These are phyloP conservation scores for Mucor ambiguus DNA, from an alignment of 371 early-diverging fungal species.

Conservation along the genomic window DNA sequence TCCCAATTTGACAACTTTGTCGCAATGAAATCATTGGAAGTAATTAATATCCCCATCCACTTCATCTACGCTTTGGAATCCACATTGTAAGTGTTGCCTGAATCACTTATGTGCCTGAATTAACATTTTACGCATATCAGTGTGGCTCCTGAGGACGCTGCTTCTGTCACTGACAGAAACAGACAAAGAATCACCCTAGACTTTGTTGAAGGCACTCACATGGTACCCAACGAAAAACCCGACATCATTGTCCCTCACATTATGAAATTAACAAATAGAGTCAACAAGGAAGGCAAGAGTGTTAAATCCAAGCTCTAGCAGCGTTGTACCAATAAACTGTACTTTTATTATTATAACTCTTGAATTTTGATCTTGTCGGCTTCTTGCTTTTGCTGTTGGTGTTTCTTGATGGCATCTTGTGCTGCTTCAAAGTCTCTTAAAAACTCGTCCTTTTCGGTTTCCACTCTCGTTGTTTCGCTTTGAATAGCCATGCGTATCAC, in stretches of 20 bases:
- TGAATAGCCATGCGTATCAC: background rate
- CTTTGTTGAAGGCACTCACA: slow-evolving; percentile 37
- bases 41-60: slow-evolving; percentile 20
- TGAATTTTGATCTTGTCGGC: slow-evolving; percentile 14
- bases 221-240: slow-evolving; percentile 38
- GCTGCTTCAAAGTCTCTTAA: slow-evolving; percentile 18
- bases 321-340: background rate
- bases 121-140: background rate
- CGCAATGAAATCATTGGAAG: slow-evolving; percentile 7
- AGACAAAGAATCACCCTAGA: slow-evolving; percentile 14
- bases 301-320: slow-evolving; percentile 13
- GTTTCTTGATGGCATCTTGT: slow-evolving; percentile 18
- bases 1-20: slow-evolving; percentile 13
- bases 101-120: background rate
- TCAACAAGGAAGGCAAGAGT: background rate
- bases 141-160: slow-evolving; percentile 8
- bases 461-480: background rate
- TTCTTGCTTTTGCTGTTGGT: slow-evolving; percentile 9
- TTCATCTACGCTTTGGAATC: slow-evolving; percentile 24
- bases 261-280: slow-evolving; percentile 14
- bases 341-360: slow-evolving; percentile 7
- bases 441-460: slow-evolving; percentile 19
- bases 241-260: slow-evolving; percentile 30
- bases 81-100: slow-evolving; percentile 23
- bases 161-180: slow-evolving; percentile 1